A percentile compares a stretch with the other conserved stretches of the same genome.
Evolutionary conservation across 1,139 yeast species (phyloP).

Genomic region (Sugiyamaella paludigena): DNA sequence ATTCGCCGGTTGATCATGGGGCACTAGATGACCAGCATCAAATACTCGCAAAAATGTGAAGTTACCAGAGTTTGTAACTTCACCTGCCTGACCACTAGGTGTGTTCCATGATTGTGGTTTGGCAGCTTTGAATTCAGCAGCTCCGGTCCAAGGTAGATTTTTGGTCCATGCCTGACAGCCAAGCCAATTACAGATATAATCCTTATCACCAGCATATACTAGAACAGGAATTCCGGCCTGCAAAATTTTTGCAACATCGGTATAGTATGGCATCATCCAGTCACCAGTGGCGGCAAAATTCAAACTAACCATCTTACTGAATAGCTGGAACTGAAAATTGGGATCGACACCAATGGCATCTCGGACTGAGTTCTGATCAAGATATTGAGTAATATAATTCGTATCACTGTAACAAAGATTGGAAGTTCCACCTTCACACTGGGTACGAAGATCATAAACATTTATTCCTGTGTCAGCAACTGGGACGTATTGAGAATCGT

Average conservation of each 20-base stretch:
- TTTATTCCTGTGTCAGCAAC: constrained; percentile 60
- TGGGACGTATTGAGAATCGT: constrained; percentile 75
- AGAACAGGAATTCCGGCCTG: constrained; percentile 64
- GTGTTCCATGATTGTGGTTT: constrained; percentile 38
- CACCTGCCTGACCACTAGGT: constrained; percentile 44
- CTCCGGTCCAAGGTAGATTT: constrained; percentile 58
- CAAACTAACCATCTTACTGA: constrained; percentile 48
- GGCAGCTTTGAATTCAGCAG: constrained; percentile 30
- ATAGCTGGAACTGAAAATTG: constrained; percentile 64
- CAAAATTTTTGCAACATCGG: constrained; percentile 53
- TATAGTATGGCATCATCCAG: constrained; percentile 58
- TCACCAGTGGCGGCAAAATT: constrained; percentile 59
- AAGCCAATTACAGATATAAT: constrained; percentile 86
- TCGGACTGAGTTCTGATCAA: constrained; percentile 67
- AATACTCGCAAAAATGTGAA: constrained; percentile 62
- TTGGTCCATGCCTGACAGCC: constrained; percentile 82
- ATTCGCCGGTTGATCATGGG: constrained; percentile 74
- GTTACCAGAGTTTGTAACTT: constrained; percentile 52
- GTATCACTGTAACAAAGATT: constrained; percentile 70
- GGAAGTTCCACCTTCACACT: constrained; percentile 46
- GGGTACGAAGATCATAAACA: constrained; percentile 63
- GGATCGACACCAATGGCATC: constrained; percentile 88
- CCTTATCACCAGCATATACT: constrained; percentile 87
- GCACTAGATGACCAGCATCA: constrained; percentile 72
- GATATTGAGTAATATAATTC: constrained; percentile 61